Conservation (phyloP, 2,329 filamentous ascomycete species). For the Colletotrichum spaethianum region DNA sequence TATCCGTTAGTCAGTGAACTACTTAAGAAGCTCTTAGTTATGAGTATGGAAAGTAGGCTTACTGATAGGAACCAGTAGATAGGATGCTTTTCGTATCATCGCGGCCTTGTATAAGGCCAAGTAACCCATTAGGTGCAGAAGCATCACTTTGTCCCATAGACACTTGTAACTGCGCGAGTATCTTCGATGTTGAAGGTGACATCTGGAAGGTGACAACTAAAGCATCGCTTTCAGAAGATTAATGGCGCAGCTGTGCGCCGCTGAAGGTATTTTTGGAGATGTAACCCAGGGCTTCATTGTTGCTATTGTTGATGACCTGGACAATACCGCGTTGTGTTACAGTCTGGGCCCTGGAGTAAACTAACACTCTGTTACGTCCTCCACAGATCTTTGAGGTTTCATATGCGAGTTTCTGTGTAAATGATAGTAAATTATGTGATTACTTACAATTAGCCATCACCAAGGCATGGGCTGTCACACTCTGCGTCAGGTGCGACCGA, state of each 20-base stretch:
- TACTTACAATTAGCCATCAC: not conserved
- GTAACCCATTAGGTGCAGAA: not conserved
- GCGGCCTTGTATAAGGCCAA: too few species aligned
- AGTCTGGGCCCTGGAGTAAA: not conserved
- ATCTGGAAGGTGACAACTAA: not conserved
- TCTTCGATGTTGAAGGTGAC: not conserved
- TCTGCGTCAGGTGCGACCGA: not conserved
- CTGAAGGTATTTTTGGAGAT: not conserved
- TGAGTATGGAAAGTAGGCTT: too few species aligned
- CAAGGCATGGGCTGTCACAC: not conserved
- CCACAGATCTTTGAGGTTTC: not conserved
- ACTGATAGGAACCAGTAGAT: too few species aligned
- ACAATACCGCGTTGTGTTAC: not conserved
- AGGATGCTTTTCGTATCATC: too few species aligned
- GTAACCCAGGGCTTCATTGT: not conserved
- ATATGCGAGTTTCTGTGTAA: not conserved
- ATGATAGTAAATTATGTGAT: not conserved
- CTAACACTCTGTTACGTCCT: not conserved
- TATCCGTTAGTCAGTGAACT: too few species aligned
- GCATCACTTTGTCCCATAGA: not conserved
- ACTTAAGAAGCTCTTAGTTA: too few species aligned
- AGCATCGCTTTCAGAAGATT: not conserved
- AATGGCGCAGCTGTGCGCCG: not conserved
- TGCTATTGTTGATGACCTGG: not conserved
- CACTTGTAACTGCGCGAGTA: not conserved